Percentiles rank a stretch among this genome's conserved stretches.
phyloP scores from a whole-genome alignment of 2,329 filamentous ascomycete genomes.

The Cyphellophora attinorum region DNA sequence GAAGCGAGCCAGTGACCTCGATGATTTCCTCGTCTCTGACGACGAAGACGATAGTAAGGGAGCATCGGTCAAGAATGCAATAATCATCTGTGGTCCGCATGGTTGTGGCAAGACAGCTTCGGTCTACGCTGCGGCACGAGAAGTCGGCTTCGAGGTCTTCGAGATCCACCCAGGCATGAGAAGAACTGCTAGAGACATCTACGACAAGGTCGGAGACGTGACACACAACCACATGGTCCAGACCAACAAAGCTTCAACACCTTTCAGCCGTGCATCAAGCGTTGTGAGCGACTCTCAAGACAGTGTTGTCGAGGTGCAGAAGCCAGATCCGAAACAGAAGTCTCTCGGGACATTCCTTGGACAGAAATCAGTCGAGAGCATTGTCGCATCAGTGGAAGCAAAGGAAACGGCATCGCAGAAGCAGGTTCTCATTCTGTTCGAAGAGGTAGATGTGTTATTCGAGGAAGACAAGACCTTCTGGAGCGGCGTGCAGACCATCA shows the following conservation, averaged over 20 bases:
- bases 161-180: conserved; percentile 82
- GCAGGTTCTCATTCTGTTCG: conserved; percentile 86
- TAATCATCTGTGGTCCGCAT: conserved; percentile 81
- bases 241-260: conserved; percentile 5
- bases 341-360: conserved; percentile 9
- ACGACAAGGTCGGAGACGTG: conserved; percentile 94
- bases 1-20: conserved; percentile 55
- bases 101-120: conserved; percentile 91
- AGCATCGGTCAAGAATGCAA: conserved; percentile 48
- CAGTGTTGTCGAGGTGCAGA: background rate
- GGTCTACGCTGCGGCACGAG: conserved; percentile 83
- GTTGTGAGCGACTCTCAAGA: conserved; percentile 7
- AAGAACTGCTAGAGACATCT: conserved; percentile 76
- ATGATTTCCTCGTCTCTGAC: conserved; percentile 72
- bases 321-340: conserved; percentile 20
- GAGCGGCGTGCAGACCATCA: conserved; percentile 67
- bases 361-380: conserved; percentile 13
- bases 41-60: conserved; percentile 60
- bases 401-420: conserved; percentile 53
- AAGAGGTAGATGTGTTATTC: conserved; percentile 88
- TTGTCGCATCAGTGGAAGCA: conserved; percentile 6
- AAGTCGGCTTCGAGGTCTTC: conserved; percentile 87
- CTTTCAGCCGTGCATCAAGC: conserved; percentile 13
- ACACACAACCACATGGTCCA: conserved; percentile 86
- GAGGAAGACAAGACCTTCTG: conserved; percentile 96